A percentile compares a stretch with the other conserved stretches of the same genome.
Conservation (phyloP, 306 rosid species). For the Dalbergia cochinchinensis region DNA sequence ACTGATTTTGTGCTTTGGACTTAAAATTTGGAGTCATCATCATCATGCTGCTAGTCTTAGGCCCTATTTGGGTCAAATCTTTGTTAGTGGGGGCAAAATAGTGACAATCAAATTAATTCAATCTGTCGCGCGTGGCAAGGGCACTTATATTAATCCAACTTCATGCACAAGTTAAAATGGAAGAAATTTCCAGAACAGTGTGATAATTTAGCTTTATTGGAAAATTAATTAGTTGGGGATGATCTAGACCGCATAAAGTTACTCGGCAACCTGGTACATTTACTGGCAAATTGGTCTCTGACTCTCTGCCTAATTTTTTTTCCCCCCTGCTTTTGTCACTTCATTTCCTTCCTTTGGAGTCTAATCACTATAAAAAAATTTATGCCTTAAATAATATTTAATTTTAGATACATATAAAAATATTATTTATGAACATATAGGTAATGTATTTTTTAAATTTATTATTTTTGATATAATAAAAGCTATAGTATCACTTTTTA, state of each 20-base stretch:
- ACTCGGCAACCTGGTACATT: not conserved
- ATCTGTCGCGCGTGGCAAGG: not conserved
- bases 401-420: no score
- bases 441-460: no score
- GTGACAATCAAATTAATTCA: not conserved
- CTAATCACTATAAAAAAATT: no score
- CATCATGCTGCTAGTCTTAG: constrained; percentile 6
- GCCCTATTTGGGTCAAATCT: constrained; percentile 20
- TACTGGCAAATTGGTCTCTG: not conserved
- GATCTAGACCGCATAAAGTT: not conserved
- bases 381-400: no score
- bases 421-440: no score
- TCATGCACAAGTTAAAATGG: not conserved
- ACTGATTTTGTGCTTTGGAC: constrained; percentile 14
- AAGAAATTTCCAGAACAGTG: not conserved
- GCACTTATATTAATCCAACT: not conserved
- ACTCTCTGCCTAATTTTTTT: not conserved
- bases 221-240: not conserved
- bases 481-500: no score
- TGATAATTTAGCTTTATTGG: not conserved
- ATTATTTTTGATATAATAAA: no score
- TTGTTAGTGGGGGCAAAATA: not conserved
- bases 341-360: constrained; percentile 21
- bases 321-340: constrained; percentile 16
- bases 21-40: not conserved